Percentiles rank a stretch among this genome's conserved stretches.
phyloP scores from a whole-genome alignment of 345 rosid species.

The Eucalyptus regnans region DNA sequence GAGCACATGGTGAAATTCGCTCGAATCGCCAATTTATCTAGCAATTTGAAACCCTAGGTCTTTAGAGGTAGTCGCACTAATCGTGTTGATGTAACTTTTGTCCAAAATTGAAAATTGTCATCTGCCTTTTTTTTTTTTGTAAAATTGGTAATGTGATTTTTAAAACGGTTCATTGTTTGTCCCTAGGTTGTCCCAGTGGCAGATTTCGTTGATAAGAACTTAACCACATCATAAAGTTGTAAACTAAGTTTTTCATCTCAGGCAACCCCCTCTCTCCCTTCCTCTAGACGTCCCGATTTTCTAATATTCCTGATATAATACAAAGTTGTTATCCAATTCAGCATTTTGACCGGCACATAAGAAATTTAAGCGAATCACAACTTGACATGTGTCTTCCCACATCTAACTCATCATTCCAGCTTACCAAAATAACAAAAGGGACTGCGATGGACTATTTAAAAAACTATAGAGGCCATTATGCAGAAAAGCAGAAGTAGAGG shows the following conservation, averaged over 20 bases:
- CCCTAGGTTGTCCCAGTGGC: not conserved
- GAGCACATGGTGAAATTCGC: too few species aligned
- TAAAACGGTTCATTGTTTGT: not conserved
- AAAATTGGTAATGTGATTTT: too few species aligned
- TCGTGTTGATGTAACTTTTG: too few species aligned
- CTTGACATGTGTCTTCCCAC: not conserved
- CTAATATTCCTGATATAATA: not conserved
- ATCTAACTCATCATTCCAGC: not conserved
- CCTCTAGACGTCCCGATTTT: not conserved
- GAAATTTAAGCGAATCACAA: not conserved
- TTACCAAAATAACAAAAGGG: not conserved
- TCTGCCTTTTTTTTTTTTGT: too few species aligned
- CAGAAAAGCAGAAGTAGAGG: not conserved
- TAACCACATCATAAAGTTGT: too few species aligned
- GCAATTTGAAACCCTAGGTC: too few species aligned
- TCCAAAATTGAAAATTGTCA: too few species aligned
- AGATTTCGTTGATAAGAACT: not conserved
- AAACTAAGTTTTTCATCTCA: not conserved
- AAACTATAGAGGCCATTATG: not conserved
- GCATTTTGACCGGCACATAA: not conserved
- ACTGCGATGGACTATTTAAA: not conserved
- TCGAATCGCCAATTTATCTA: too few species aligned
- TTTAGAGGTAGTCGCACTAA: too few species aligned
- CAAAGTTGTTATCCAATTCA: not conserved
- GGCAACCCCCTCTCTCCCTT: not conserved